phyloP scores from a whole-genome alignment of 225 moss, liverwort and hornwort genomes.

The Straminergon stramineum region DNA sequence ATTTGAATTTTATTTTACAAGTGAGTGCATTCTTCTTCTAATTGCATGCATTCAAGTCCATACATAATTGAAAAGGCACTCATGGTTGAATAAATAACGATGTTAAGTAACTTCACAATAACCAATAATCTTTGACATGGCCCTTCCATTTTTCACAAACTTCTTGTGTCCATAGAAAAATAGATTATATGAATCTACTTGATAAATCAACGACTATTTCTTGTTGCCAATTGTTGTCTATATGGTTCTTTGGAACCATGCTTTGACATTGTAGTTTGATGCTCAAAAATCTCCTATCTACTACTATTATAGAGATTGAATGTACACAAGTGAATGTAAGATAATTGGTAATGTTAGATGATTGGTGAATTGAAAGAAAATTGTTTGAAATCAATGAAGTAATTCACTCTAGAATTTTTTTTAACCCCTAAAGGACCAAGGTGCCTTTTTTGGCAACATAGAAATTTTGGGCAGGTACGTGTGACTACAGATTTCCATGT shows the following conservation, averaged over 20 bases:
- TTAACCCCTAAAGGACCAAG: too few relatives aligned
- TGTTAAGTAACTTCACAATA: not conserved
- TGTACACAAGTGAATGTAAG: not conserved
- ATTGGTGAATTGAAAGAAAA: not conserved
- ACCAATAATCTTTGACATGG: not conserved
- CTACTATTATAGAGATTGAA: not conserved
- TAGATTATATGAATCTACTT: fast-evolving
- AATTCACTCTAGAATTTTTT: too few relatives aligned
- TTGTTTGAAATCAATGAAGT: too few relatives aligned
- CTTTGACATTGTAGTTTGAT: not conserved
- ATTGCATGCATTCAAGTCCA: not conserved
- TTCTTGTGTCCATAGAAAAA: fast-evolving
- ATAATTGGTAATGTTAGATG: not conserved
- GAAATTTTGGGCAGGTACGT: too few relatives aligned
- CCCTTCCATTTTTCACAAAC: not conserved
- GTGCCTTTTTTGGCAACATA: too few relatives aligned
- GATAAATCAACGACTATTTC: too few relatives aligned
- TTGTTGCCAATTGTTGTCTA: too few relatives aligned
- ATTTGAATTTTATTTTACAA: not conserved
- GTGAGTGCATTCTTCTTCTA: not conserved
- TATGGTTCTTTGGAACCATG: not conserved
- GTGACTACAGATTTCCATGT: too few relatives aligned
- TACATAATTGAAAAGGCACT: not conserved
- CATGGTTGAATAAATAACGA: not conserved
- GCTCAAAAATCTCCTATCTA: not conserved